Percentiles rank a stretch among this genome's conserved stretches.
These are phyloP conservation scores for Aureobasidium sp. DNA, from an alignment of 2,329 filamentous ascomycete species.

Conservation along the genomic window DNA sequence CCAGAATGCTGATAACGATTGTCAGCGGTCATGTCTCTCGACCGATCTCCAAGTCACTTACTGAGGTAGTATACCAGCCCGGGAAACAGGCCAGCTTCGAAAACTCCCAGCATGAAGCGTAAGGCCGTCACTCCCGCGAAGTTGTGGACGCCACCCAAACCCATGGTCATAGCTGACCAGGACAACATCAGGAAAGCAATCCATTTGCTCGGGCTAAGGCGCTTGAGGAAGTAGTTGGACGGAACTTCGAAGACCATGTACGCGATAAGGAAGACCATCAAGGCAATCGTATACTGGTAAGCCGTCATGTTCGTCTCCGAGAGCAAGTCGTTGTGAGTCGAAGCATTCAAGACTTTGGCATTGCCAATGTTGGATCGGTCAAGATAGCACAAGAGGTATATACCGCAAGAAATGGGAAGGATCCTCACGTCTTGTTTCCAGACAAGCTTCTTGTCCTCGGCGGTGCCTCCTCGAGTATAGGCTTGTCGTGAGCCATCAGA, in stretches of 20 bases:
- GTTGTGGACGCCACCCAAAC: constrained; percentile 28
- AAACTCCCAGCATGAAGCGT: constrained; percentile 30
- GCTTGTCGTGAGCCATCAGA: not conserved
- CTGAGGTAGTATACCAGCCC: constrained; percentile 19
- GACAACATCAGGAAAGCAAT: constrained; percentile 29
- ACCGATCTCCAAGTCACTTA: not conserved
- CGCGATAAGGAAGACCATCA: constrained; percentile 29
- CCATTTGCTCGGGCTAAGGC: constrained; percentile 31
- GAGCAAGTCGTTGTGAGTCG: constrained; percentile 53
- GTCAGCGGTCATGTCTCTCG: not conserved
- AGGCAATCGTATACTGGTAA: constrained; percentile 45
- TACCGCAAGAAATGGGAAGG: constrained; percentile 52
- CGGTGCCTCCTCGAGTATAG: not conserved
- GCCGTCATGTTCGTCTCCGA: constrained; percentile 52
- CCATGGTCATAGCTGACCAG: constrained; percentile 33
- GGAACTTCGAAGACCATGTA: constrained; percentile 28
- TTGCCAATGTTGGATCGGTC: constrained; percentile 59
- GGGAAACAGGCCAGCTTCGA: constrained; percentile 33
- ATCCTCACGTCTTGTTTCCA: constrained; percentile 50
- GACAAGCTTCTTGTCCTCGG: constrained; percentile 2
- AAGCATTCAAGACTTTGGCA: constrained; percentile 54
- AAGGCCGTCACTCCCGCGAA: constrained; percentile 27
- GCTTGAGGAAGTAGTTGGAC: constrained; percentile 34
- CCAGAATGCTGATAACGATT: constrained; percentile 33
- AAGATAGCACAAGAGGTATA: constrained; percentile 60